A percentile compares a stretch with the other conserved stretches of the same genome.
These are phyloP conservation scores for Lolium perenne DNA, from an alignment of 176 grass and related monocot species.

Conservation along the genomic window DNA sequence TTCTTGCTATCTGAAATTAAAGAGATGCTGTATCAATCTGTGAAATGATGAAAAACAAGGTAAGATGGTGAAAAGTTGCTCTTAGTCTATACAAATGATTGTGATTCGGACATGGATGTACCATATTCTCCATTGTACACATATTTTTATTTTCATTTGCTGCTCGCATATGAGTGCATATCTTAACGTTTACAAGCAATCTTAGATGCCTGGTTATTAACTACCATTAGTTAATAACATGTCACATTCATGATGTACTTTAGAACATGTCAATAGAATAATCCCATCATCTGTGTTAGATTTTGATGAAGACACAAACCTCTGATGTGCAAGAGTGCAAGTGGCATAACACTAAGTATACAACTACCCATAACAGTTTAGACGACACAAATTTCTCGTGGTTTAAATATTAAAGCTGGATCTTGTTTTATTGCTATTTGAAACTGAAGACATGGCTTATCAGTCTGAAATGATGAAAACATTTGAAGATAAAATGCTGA, in stretches of 20 bases:
- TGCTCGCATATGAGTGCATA: too few relatives aligned
- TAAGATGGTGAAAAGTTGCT: neutral
- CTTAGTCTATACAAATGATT: neutral
- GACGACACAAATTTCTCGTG: neutral
- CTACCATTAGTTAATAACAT: neutral
- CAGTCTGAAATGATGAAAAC: slow-evolving; percentile 4
- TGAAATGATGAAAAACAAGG: neutral
- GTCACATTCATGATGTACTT: neutral
- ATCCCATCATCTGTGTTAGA: neutral
- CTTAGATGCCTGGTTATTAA: too few relatives aligned
- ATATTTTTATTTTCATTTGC: neutral
- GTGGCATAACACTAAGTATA: neutral
- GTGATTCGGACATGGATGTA: too few relatives aligned
- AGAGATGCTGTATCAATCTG: neutral
- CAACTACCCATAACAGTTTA: neutral
- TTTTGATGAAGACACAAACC: slow-evolving; percentile 15
- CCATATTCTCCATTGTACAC: too few relatives aligned
- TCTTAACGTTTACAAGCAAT: too few relatives aligned
- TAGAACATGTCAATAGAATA: neutral
- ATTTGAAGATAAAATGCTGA: slow-evolving; percentile 6
- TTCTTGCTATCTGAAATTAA: neutral
- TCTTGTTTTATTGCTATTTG: neutral
- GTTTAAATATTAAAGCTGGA: neutral
- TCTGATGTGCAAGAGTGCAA: neutral
- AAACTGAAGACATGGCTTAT: neutral